Evolutionary conservation across 2,329 filamentous ascomycete species (phyloP), one percentile per base, ranked within the genome.

Genomic region (Geosmithia flava): DNA sequence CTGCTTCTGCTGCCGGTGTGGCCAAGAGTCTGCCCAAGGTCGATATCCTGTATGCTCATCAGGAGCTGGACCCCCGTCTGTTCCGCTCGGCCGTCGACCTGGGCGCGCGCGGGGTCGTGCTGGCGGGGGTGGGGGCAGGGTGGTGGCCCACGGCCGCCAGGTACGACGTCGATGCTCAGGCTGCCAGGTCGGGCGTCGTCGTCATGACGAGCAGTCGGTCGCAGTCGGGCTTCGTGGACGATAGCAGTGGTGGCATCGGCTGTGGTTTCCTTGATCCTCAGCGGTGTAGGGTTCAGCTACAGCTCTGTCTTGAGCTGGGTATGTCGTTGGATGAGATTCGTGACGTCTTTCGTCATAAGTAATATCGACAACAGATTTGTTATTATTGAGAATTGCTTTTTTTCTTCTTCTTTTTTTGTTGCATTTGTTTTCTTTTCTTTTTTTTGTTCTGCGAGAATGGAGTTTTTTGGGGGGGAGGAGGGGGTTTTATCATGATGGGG

Each of bases 21-120:
- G 29, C 15, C 33, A 5, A 11, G 6, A 37, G 6, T 13, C 64
- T 81, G 23, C 75, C 76, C 1, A 64, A 72, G 49, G 74, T 81
- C 27, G 75, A 78, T 52, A 72, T 80, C 30, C 56, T 80, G 5
- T 78, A 75, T 57, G 68, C 71, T 0, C 69, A 80, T 58, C 68
- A 80, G 54, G 74, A 71, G 49, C 70, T 76, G 55, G 64, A 71
- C 51, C 62, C 70, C 19, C 58, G 59, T 17, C 63, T 78, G 2
- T 69, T 76, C 42, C 59, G 66, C 23, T 67, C 70, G 0, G 70
- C 74, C 2, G 65, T 75, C n/a, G 62, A 61, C 1, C 64, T 61
- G 6, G 76, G 75, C 2, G 74, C 76, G 0, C 58, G 70, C 51
- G 77, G 77, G 1, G 64, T 81, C 10, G 72, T 80, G 1, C 71